phyloP scores from a whole-genome alignment of 257 asterid genomes.

The Solanum ahanhuiri region DNA sequence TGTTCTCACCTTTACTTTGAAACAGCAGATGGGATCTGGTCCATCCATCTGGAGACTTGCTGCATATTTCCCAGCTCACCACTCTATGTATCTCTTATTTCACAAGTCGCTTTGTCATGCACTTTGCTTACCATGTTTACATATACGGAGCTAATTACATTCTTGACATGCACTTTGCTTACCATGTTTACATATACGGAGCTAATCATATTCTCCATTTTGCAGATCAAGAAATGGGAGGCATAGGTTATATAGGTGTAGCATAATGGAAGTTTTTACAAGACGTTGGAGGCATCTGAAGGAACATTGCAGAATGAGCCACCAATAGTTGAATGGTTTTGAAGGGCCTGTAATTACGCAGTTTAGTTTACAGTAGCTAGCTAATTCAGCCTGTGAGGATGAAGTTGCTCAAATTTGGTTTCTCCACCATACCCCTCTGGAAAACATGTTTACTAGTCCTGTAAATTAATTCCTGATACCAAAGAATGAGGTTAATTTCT shows the following conservation, averaged over 20 bases:
- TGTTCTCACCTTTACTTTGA: not conserved
- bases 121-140: not conserved
- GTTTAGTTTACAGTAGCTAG: constrained; percentile 1
- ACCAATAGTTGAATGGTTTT: not conserved
- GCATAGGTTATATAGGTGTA: not conserved
- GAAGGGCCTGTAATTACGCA: not conserved
- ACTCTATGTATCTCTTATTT: not conserved
- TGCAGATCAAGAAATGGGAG: constrained; percentile 1
- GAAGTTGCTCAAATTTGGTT: not conserved
- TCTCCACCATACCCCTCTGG: not conserved
- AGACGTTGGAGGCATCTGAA: not conserved
- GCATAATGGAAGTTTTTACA: not conserved
- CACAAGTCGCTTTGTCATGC: not conserved
- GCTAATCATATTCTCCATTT: not conserved
- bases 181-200: not conserved
- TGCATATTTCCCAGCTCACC: not conserved
- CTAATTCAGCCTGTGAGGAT: not conserved
- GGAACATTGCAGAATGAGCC: not conserved
- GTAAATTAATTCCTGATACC: not conserved
- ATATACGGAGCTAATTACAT: not conserved
- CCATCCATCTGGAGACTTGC: not conserved
- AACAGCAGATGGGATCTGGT: not conserved
- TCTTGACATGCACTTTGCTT: not conserved
- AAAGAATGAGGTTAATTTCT: not conserved
- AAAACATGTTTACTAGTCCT: not conserved